Percentiles rank a stretch among this genome's conserved stretches.
Evolutionary conservation across 2,329 filamentous ascomycete genomes (phyloP).

Genomic region (Pestalotiopsis sp.): DNA sequence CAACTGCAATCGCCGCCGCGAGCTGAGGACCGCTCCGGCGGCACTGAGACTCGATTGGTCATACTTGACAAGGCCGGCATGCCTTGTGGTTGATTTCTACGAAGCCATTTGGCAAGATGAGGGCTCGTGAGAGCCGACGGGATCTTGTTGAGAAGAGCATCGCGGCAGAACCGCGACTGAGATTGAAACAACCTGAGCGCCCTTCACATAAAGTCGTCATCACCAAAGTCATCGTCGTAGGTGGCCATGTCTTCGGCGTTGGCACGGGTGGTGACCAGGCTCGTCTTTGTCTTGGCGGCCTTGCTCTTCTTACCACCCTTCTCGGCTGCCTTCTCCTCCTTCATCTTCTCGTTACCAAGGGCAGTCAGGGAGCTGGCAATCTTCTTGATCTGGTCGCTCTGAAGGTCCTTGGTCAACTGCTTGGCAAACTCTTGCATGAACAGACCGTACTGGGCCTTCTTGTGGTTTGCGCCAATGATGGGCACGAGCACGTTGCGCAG

Average conservation of each 20-base stretch:
- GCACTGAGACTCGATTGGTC: neutral
- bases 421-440: slow-evolving; percentile 93
- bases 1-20: neutral
- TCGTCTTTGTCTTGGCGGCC: slow-evolving; percentile 88
- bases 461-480: slow-evolving; percentile 75
- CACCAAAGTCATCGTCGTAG: slow-evolving; percentile 86
- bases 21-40: neutral
- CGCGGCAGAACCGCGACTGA: slow-evolving; percentile 18
- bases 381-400: slow-evolving; percentile 96
- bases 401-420: slow-evolving; percentile 82
- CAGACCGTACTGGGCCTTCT: slow-evolving; percentile 87
- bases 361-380: slow-evolving; percentile 85
- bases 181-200: slow-evolving; percentile 17
- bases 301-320: slow-evolving; percentile 97
- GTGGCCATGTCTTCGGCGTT: slow-evolving; percentile 70
- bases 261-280: slow-evolving; percentile 68
- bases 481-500: slow-evolving; percentile 80
- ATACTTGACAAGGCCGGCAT: slow-evolving; percentile 1
- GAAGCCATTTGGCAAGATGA: slow-evolving; percentile 1
- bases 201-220: slow-evolving; percentile 77
- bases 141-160: slow-evolving; percentile 3
- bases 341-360: slow-evolving; percentile 96
- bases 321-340: slow-evolving; percentile 92
- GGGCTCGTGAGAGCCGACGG: slow-evolving; percentile 7
- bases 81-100: slow-evolving; percentile 7